Base-by-base conservation (phyloP, 306 rosid genomes). In the Cotoneaster glaucophyllus region DNA sequence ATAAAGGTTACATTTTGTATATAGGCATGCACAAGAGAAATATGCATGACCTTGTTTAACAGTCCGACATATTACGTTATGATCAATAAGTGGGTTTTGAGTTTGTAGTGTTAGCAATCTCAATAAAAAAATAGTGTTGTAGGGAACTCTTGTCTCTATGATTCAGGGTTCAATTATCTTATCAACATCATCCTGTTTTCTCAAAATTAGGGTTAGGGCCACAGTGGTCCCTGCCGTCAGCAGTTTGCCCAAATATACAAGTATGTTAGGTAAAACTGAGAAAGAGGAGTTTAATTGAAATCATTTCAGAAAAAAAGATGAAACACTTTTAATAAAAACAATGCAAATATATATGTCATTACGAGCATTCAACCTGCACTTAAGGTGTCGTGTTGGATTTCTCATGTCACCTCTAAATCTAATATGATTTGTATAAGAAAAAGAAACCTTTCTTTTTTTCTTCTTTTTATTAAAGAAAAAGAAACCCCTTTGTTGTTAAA, bases 91-190 rank as follows among this genome's bases (percentile, higher is more conserved):
- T 56, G 6, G 28, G 11, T n/a, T 56, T 56, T 56, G 26, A 56
- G 26, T n/a, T 56, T 56, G 62, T n/a, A 56, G 62, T 15, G 54
- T 48, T 48, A 48, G 54, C 54, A 48, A 48, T 48, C 54, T 15
- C 21, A 48, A 48, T 48, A 18, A 14, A 45, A 12, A 45, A 14
- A 48, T 8, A 66, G 18, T 69, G 53, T 73, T 75, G 50, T 69
- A 76, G 76, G 50, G 71, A 41, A 48, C 50, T 66, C 78, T 71
- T 83, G 81, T 78, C 83, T 64, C 73, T 48, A 3, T 65, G 69
- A 65, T 34, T 48, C 50, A 65, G 52, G 22, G 29, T 71, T 22
- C 44, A 53, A 54, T 71, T 28, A 53, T 71, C 32, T 29, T 71
- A n/a, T 70, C 45, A 19, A 6, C 74, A 69, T 70, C 45, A 70